Evolutionary conservation across 163 green algal species (phyloP), one percentile per base, ranked within the genome.

Genomic region (Scenedesmus sp.): DNA sequence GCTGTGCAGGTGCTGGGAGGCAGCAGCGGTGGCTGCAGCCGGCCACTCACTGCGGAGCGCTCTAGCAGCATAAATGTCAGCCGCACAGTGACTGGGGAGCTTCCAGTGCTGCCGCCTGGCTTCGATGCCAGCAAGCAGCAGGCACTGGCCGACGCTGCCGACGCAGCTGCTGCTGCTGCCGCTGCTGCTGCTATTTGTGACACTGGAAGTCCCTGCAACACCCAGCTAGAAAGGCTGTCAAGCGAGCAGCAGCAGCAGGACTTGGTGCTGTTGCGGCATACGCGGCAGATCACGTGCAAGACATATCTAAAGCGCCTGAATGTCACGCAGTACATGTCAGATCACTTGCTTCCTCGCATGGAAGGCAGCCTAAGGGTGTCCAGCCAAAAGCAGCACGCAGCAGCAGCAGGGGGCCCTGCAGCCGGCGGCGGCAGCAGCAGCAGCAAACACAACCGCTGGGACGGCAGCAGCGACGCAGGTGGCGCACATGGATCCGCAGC

Each of bases 221-320:
- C 57, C 76, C 57, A 67, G 52, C 85, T 83, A 56, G 73, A 86
- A 20, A 6, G 13, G 3, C 3, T 52, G 70, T 8, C 70, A 79
- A 13, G 6, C 1, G 23, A 79, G 70, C 67, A 83, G 70, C 62
- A 81, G 52, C 54, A 83, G 77, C 34, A 84, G 67, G 66, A 83
- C 46, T 5, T 55, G 2, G 16, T 59, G 1, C n/a, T 85, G 55
- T 13, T 91, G 57, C 74, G 76, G 4, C 70, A 86, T 34, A 91
- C 87, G 20, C 84, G 90, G 23, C 26, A 70, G 16, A 91, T 93
- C 60, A 88, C 67, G 5, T 93, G 90, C 77, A 88, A 88, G 76
- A 90, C 90, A 16, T 93, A 93, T 62, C 52, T 91, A 34, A 93
- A 93, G 90, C 90, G 90, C 90, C 74, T 93, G 18, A 91, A 93